phyloP scores from a whole-genome alignment of 768 basidiomycete genomes.

The Russula olivacea region DNA sequence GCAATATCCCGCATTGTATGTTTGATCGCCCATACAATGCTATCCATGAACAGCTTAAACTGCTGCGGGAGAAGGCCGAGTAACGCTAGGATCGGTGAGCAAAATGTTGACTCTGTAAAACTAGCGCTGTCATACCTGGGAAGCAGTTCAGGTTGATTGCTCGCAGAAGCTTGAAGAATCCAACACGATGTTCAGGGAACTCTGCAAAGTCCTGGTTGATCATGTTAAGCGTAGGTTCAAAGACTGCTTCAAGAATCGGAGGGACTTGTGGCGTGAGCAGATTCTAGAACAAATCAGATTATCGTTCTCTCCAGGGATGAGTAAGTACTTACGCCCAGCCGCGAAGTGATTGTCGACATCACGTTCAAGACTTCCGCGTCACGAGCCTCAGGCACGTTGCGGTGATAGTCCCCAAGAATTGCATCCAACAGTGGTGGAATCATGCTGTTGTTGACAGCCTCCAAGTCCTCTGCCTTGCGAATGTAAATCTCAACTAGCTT shows the following conservation, averaged over 20 bases:
- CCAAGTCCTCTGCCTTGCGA: conserved; percentile 94
- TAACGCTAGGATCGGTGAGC: conserved; percentile 47
- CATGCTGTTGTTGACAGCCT: conserved; percentile 84
- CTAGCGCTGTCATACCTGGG: conserved; percentile 62
- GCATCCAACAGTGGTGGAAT: conserved; percentile 95
- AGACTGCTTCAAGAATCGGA: conserved; percentile 92
- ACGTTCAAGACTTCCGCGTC: conserved; percentile 97
- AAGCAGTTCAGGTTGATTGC: conserved; percentile 93
- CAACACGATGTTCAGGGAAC: conserved; percentile 94
- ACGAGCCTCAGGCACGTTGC: conserved; percentile 86
- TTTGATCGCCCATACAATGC: conserved; percentile 99
- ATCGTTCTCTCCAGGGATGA: conserved; percentile 1
- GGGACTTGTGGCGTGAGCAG: conserved; percentile 91
- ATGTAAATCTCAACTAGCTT: conserved; percentile 98
- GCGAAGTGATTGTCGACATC: conserved; percentile 88
- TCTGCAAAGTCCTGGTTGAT: conserved; percentile 99
- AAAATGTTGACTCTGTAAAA: background rate
- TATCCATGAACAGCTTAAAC: conserved; percentile 98
- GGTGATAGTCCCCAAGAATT: conserved; percentile 94
- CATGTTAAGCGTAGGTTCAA: conserved; percentile 96
- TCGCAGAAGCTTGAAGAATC: conserved; percentile 93
- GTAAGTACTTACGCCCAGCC: conserved; percentile 68
- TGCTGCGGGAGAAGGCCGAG: conserved; percentile 82
- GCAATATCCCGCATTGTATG: conserved; percentile 99
- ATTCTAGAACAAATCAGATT: conserved; percentile 41